A percentile compares a stretch with the other conserved stretches of the same genome.
Conservation (phyloP, 1,139 yeast genomes). For the Candida pseudoviswanathii region DNA sequence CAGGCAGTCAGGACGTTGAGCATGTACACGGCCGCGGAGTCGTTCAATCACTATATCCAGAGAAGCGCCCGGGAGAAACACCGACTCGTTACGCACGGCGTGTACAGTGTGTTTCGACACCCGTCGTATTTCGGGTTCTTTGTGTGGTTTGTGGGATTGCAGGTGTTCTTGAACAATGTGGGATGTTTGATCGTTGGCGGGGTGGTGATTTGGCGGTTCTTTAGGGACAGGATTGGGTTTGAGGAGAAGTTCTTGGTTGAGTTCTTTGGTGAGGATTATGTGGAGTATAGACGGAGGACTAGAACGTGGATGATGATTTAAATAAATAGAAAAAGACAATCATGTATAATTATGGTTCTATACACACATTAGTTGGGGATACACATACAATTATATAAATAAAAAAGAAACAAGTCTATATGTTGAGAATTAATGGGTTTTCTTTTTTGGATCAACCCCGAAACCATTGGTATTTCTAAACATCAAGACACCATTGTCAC, state of each 20-base stretch:
- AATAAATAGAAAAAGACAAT: background rate
- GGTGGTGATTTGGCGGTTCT: constrained; percentile 61
- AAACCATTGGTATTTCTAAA: constrained; percentile 56
- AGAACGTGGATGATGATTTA: constrained; percentile 16
- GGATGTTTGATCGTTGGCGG: constrained; percentile 29
- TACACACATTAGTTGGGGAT: too few relatives aligned
- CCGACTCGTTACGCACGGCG: constrained; percentile 67
- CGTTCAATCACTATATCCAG: constrained; percentile 85
- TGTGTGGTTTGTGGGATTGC: constrained; percentile 92
- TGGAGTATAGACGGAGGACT: constrained; percentile 39
- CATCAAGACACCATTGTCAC: constrained; percentile 65
- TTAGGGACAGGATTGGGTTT: constrained; percentile 59
- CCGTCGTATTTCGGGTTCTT: constrained; percentile 93
- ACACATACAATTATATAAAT: constrained; percentile 1
- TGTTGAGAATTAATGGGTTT: constrained; percentile 10
- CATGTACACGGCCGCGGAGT: constrained; percentile 84
- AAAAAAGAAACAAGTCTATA: constrained; percentile 4
- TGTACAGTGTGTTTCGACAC: constrained; percentile 70
- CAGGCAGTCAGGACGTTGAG: constrained; percentile 71
- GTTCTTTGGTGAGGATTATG: constrained; percentile 74
- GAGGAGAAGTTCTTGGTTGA: constrained; percentile 68
- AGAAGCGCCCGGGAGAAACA: constrained; percentile 56
- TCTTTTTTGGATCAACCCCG: constrained; percentile 47
- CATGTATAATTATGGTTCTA: background rate
- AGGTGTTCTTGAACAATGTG: constrained; percentile 63